phyloP scores from a whole-genome alignment of 2,329 filamentous ascomycete genomes.

The Orbilia ellipsospora region DNA sequence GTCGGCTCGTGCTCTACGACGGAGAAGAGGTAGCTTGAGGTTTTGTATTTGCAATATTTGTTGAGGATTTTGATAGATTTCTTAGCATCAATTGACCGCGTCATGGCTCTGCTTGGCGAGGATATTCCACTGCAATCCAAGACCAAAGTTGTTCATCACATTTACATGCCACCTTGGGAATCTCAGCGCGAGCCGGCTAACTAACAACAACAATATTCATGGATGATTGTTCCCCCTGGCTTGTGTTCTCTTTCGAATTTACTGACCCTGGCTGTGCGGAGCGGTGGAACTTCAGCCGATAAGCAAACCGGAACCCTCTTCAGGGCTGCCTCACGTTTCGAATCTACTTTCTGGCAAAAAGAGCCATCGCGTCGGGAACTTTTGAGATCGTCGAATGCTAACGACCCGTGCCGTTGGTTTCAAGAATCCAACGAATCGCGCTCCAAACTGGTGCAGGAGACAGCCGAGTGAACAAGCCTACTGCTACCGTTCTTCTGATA shows the following conservation, averaged over 20 bases:
- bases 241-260: not conserved
- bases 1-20: not conserved
- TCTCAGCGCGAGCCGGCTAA: not conserved
- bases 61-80: too few relatives aligned
- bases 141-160: too few relatives aligned
- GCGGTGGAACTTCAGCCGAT: slow-evolving; percentile 50
- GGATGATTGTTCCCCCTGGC: slow-evolving; percentile 1
- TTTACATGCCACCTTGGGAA: too few relatives aligned
- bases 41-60: too few relatives aligned
- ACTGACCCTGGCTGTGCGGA: slow-evolving; percentile 21
- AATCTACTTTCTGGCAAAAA: slow-evolving; percentile 38
- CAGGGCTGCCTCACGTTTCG: slow-evolving; percentile 36
- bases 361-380: slow-evolving; percentile 41
- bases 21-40: too few relatives aligned
- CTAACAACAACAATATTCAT: not conserved
- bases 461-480: too few relatives aligned
- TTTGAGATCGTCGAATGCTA: slow-evolving; percentile 38
- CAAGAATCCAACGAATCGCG: too few relatives aligned
- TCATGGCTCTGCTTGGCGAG: too few relatives aligned
- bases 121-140: too few relatives aligned
- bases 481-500: not conserved
- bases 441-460: slow-evolving; percentile 2
- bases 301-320: slow-evolving; percentile 41
- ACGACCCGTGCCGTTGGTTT: slow-evolving; percentile 41
- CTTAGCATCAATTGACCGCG: too few relatives aligned